Percentiles rank a stretch among this genome's conserved stretches.
Evolutionary conservation across 2,329 filamentous ascomycete genomes (phyloP).

Genomic region (Hypomyces rosellus): DNA sequence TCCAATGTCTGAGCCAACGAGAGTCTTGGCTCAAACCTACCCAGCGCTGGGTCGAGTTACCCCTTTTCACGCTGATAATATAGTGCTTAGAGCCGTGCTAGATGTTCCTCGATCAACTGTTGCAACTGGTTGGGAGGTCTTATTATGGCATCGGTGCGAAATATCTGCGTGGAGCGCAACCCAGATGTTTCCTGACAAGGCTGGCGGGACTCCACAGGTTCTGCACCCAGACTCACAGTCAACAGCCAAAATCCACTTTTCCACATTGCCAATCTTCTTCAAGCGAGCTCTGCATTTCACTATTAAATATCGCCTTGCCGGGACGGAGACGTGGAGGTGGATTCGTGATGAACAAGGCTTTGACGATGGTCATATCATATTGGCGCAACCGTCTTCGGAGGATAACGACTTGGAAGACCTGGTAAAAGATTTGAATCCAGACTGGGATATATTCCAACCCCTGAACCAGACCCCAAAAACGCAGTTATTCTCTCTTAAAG

Average conservation of each 20-base stretch:
- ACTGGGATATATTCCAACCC: constrained; percentile 47
- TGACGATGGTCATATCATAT: constrained; percentile 58
- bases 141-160: constrained; percentile 63
- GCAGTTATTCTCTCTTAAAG: constrained; percentile 62
- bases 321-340: constrained; percentile 61
- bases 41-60: constrained; percentile 72
- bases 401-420: constrained; percentile 45
- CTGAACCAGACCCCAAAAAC: constrained; percentile 63
- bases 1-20: constrained; percentile 26
- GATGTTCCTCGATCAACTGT: constrained; percentile 53
- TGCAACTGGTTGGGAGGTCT: constrained; percentile 61
- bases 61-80: constrained; percentile 38
- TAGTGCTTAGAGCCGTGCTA: constrained; percentile 62
- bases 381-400: constrained; percentile 20
- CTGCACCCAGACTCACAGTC: constrained; percentile 36
- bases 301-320: constrained; percentile 56
- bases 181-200: constrained; percentile 24
- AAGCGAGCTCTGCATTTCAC: constrained; percentile 56
- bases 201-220: constrained; percentile 35
- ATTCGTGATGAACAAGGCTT: constrained; percentile 57
- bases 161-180: constrained; percentile 52
- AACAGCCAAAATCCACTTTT: constrained; percentile 46
- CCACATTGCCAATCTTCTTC: constrained; percentile 41
- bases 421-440: constrained; percentile 51
- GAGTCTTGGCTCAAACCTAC: constrained; percentile 41